These are phyloP conservation scores for Aureobasidium namibiae DNA, from an alignment of 2,329 filamentous ascomycete genomes.

Conservation along the genomic window DNA sequence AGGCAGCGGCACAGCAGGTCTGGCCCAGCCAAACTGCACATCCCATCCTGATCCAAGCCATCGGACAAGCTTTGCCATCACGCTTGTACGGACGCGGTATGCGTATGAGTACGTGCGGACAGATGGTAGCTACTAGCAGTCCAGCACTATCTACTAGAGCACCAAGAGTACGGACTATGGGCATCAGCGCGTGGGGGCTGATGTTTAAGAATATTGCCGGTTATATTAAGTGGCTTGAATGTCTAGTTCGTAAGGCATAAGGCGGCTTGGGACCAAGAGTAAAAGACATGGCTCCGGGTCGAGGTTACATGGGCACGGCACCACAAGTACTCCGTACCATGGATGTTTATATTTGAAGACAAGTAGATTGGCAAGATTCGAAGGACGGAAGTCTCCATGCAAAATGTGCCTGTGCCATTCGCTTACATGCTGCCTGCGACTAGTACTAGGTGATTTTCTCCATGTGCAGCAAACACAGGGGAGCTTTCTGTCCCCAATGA, in stretches of 20 bases:
- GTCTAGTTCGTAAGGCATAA: slow-evolving; percentile 4
- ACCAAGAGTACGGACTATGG: not conserved
- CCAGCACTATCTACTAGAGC: not conserved
- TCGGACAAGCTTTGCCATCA: slow-evolving; percentile 4
- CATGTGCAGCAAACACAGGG: not conserved
- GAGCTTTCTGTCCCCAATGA: not conserved
- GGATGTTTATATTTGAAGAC: not conserved
- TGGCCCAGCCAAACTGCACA: not conserved
- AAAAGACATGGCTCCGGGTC: slow-evolving; percentile 5
- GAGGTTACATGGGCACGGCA: slow-evolving; percentile 1
- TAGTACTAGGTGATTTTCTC: too few species aligned
- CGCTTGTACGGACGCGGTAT: not conserved
- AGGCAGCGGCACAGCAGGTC: not conserved
- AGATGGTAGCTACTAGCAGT: too few species aligned
- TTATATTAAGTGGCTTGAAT: slow-evolving; percentile 7
- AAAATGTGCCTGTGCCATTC: not conserved
- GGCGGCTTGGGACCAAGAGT: not conserved
- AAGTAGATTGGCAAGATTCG: not conserved
- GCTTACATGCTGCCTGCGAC: not conserved
- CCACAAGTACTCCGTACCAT: not conserved
- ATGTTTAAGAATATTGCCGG: slow-evolving; percentile 1
- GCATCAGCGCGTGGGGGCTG: not conserved
- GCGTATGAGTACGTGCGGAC: not conserved
- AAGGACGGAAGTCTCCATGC: not conserved
- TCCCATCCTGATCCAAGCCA: not conserved